Evolutionary conservation across 179 eudicot species (phyloP).

Genomic region (Gypsophila paniculata): DNA sequence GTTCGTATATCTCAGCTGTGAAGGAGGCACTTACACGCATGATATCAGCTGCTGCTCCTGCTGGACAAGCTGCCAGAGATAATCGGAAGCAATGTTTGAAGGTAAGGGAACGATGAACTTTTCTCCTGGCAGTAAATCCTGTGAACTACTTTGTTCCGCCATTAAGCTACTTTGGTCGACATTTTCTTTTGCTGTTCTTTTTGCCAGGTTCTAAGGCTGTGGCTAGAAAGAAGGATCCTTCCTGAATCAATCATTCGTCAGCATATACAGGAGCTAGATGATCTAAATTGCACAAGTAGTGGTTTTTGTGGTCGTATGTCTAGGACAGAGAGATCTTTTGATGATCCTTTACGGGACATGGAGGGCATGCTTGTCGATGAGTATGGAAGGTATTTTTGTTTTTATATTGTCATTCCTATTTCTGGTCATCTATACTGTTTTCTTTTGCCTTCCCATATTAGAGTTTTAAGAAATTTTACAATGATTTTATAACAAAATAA

Average conservation of each 20-base stretch:
- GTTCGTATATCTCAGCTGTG: conserved; percentile 61
- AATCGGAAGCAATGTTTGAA: conserved; percentile 92
- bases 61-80: conserved; percentile 79
- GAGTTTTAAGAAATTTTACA: too few species aligned
- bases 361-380: conserved; percentile 96
- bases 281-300: conserved; percentile 49
- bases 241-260: conserved; percentile 70
- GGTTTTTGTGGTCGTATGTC: conserved; percentile 61
- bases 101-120: conserved; percentile 36
- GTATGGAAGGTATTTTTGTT: conserved; percentile 70
- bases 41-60: conserved; percentile 90
- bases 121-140: not conserved
- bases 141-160: conserved; percentile 9
- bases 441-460: not conserved
- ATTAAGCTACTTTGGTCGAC: not conserved
- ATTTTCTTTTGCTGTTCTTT: not conserved
- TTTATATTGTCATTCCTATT: conserved; percentile 4
- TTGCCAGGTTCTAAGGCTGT: conserved; percentile 74
- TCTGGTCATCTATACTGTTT: not conserved
- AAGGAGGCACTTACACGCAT: conserved; percentile 73
- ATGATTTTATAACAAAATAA: too few species aligned
- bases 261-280: conserved; percentile 81
- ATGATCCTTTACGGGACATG: conserved; percentile 90
- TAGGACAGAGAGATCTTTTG: conserved; percentile 88
- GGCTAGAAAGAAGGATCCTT: conserved; percentile 81